Conservation (phyloP, 1,139 yeast genomes). For the Casaregolazyma lundiana region DNA sequence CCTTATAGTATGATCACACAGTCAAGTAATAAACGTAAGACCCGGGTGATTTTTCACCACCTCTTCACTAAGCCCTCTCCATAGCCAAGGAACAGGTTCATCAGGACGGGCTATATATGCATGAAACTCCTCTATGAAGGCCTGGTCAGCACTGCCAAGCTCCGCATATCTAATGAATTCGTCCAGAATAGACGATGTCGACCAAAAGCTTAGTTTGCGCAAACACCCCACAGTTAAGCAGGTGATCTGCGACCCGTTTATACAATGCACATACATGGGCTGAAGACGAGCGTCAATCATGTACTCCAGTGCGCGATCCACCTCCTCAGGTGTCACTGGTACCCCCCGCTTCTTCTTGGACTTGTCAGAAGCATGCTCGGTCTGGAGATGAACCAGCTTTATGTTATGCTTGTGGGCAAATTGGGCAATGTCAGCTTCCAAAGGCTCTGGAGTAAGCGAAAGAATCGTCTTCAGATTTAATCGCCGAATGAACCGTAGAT, state of each 20-base stretch:
- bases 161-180: conserved; percentile 78
- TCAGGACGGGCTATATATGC: conserved; percentile 56
- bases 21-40: conserved; percentile 18
- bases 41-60: conserved; percentile 37
- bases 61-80: conserved; percentile 67
- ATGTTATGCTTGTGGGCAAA: conserved; percentile 51
- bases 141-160: conserved; percentile 78
- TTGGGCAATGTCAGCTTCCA: conserved; percentile 44
- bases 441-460: conserved; percentile 74
- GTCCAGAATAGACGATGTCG: conserved; percentile 78
- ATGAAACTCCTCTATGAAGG: conserved; percentile 74
- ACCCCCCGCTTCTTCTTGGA: conserved; percentile 45
- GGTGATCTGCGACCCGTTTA: conserved; percentile 86
- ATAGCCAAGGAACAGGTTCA: conserved; percentile 63
- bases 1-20: background rate
- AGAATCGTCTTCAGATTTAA: conserved; percentile 67
- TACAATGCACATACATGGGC: conserved; percentile 80
- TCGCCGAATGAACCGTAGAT: conserved; percentile 65
- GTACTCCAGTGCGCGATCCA: conserved; percentile 52
- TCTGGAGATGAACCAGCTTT: conserved; percentile 57
- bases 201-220: conserved; percentile 82
- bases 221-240: conserved; percentile 81
- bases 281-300: conserved; percentile 55
- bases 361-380: conserved; percentile 40
- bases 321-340: conserved; percentile 65